Conservation (phyloP, 1,284 basidiomycete species). For the Violaceomyces palustris region DNA sequence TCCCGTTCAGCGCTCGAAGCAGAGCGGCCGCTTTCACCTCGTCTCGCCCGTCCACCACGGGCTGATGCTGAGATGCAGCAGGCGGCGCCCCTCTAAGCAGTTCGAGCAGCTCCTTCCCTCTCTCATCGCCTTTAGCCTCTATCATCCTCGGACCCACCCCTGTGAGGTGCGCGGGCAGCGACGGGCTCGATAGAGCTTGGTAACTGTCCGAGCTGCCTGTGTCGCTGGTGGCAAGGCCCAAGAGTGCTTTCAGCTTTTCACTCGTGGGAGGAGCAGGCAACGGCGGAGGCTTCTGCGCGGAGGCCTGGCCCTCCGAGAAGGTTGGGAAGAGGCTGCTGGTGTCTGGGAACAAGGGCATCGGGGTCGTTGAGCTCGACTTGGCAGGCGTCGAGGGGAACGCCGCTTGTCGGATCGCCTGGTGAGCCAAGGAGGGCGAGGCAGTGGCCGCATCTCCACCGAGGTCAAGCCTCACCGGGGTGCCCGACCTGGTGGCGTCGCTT, state of each 20-base stretch:
- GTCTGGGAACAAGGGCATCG: constrained; percentile 17
- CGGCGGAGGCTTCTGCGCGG: constrained; percentile 9
- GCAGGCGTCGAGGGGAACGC: neutral
- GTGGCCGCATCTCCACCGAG: neutral
- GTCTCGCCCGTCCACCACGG: too few species aligned
- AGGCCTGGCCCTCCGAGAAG: constrained; percentile 10
- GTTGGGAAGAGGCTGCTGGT: constrained; percentile 19
- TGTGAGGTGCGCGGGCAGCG: constrained; percentile 13
- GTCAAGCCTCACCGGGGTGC: too few species aligned
- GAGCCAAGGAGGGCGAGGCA: too few species aligned
- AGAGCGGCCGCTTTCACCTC: too few species aligned
- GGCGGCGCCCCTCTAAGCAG: constrained; percentile 10
- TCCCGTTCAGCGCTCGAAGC: too few species aligned
- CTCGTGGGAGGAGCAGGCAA: constrained; percentile 29
- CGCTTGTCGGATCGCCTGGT: too few species aligned
- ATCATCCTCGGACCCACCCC: constrained; percentile 29
- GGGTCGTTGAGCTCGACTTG: neutral
- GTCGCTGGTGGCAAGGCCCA: constrained; percentile 20
- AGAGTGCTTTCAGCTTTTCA: constrained; percentile 33
- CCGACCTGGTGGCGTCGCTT: too few species aligned
- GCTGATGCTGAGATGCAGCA: too few species aligned
- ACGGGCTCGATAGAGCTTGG: constrained; percentile 2
- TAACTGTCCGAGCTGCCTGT: neutral
- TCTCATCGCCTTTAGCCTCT: constrained; percentile 22
- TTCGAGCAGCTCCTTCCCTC: constrained; percentile 29